Percentiles rank a stretch among this genome's conserved stretches.
Conservation (phyloP, 352 stramenopile species). For the Phytophthora lateralis region DNA sequence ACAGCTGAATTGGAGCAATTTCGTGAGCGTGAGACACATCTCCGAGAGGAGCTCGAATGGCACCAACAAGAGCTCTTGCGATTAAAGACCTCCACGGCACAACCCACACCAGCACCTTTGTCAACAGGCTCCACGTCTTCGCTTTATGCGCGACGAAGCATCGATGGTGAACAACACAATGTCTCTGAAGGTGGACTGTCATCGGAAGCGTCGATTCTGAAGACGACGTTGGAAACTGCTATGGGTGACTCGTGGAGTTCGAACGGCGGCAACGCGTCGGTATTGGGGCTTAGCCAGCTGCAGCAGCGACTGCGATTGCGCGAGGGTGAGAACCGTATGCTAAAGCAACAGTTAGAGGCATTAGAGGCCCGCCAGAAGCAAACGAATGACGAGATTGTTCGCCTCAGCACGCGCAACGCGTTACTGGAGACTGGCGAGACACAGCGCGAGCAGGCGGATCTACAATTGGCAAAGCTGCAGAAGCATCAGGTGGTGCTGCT, state of each 20-base stretch:
- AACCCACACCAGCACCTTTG: slow-evolving; percentile 14
- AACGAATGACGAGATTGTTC: slow-evolving; percentile 74
- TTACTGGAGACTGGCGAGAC: slow-evolving; percentile 64
- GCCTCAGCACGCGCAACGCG: slow-evolving; percentile 76
- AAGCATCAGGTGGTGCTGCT: slow-evolving; percentile 83
- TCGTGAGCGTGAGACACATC: slow-evolving; percentile 47
- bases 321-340: slow-evolving; percentile 75
- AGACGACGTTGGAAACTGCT: slow-evolving; percentile 54
- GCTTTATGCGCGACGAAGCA: slow-evolving; percentile 18
- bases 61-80: slow-evolving; percentile 61
- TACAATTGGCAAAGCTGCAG: slow-evolving; percentile 59
- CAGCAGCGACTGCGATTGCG: slow-evolving; percentile 75
- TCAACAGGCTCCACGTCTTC: slow-evolving; percentile 32
- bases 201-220: slow-evolving; percentile 66
- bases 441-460: slow-evolving; percentile 52
- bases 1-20: slow-evolving; percentile 48
- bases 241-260: slow-evolving; percentile 32
- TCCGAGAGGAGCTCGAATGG: slow-evolving; percentile 67
- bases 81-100: slow-evolving; percentile 34
- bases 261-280: slow-evolving; percentile 47
- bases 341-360: slow-evolving; percentile 70
- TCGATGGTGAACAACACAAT: slow-evolving; percentile 27
- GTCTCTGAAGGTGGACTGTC: slow-evolving; percentile 17
- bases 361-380: slow-evolving; percentile 74
- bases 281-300: slow-evolving; percentile 77